Evolutionary conservation across 371 early-diverging fungal species (phyloP).

Genomic region (Saksenaea vasiformis): DNA sequence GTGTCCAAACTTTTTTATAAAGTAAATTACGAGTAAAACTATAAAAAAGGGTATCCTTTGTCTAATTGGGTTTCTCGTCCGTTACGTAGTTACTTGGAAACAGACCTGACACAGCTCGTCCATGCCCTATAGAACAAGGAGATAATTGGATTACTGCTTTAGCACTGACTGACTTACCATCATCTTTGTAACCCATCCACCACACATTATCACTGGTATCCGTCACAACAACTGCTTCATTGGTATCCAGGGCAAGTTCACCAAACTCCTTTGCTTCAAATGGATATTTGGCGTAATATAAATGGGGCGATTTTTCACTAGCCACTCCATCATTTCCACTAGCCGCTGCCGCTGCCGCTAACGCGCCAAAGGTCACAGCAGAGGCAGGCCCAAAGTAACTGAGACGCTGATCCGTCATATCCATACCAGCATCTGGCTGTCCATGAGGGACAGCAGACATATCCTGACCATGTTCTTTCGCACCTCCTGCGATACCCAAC

Average conservation of each 20-base stretch:
- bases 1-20: neutral
- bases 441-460: neutral
- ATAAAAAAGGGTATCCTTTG: neutral
- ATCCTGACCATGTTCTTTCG: neutral
- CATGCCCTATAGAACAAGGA: slow-evolving; percentile 5
- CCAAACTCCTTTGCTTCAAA: slow-evolving; percentile 78
- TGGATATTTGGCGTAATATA: slow-evolving; percentile 72
- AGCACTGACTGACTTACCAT: slow-evolving; percentile 41
- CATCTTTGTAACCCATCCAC: slow-evolving; percentile 83
- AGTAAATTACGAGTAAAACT: neutral
- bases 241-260: slow-evolving; percentile 70
- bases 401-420: neutral
- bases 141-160: neutral
- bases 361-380: slow-evolving; percentile 29
- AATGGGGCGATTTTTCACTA: slow-evolving; percentile 37
- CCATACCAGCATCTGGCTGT: neutral
- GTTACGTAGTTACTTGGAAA: slow-evolving; percentile 47
- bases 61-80: slow-evolving; percentile 17
- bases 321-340: slow-evolving; percentile 23
- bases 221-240: slow-evolving; percentile 71
- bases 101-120: slow-evolving; percentile 30
- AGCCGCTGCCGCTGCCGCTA: slow-evolving; percentile 33
- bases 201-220: slow-evolving; percentile 80
- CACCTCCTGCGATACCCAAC: slow-evolving; percentile 18
- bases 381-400: slow-evolving; percentile 4